These are phyloP conservation scores for Neurospora sp. DNA, from an alignment of 495 filamentous ascomycete species.

Conservation along the genomic window DNA sequence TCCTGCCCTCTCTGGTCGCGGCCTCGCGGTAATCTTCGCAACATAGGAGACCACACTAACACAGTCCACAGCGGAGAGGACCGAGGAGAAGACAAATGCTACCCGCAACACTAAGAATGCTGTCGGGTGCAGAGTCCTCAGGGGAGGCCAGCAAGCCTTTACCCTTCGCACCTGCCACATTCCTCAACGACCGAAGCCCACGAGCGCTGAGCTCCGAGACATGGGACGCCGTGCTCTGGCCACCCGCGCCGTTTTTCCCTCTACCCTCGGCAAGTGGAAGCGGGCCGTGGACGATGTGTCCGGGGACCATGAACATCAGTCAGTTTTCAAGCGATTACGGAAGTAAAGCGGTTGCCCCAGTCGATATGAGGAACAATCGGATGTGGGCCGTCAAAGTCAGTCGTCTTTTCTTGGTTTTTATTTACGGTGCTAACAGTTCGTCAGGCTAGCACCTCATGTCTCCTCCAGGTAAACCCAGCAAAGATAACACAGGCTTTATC, in stretches of 20 bases:
- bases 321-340: slow-evolving; percentile 47
- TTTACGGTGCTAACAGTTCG: background rate
- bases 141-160: background rate
- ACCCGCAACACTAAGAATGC: background rate
- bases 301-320: too few relatives aligned
- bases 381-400: slow-evolving; percentile 81
- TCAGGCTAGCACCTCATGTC: slow-evolving; percentile 38
- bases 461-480: too few relatives aligned
- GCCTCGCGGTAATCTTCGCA: background rate
- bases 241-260: too few relatives aligned
- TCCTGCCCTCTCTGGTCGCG: background rate
- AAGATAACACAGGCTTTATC: too few relatives aligned
- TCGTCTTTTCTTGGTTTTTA: background rate
- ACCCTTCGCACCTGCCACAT: background rate
- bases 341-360: too few relatives aligned
- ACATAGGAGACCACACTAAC: background rate
- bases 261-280: background rate
- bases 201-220: too few relatives aligned
- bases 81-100: background rate
- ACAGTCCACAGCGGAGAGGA: background rate
- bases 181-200: background rate
- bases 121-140: too few relatives aligned
- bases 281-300: background rate
- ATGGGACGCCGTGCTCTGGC: too few relatives aligned
- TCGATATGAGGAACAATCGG: slow-evolving; percentile 78